These are phyloP conservation scores for Cutaneotrichosporon spelunceum DNA, from an alignment of 1,284 basidiomycete species.

Conservation along the genomic window DNA sequence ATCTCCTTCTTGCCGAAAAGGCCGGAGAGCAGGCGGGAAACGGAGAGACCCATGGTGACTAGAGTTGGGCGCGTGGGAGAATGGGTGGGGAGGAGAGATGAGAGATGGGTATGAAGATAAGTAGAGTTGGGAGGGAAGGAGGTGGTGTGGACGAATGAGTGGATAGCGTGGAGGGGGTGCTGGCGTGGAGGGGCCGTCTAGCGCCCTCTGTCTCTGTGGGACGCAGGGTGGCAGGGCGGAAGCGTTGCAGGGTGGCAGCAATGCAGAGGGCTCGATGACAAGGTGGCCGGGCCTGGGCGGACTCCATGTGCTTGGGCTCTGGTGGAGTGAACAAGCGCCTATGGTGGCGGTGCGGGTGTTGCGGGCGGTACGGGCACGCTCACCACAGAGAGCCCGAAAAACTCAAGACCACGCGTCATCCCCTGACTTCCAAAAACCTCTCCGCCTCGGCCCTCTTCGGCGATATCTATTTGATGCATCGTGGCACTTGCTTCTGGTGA, in stretches of 20 bases:
- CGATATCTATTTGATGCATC: not conserved
- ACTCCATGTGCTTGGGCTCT: not conserved
- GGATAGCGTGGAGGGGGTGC: slow-evolving; percentile 13
- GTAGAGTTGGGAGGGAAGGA: not conserved
- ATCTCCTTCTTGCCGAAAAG: slow-evolving; percentile 99
- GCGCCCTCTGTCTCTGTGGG: too few species aligned
- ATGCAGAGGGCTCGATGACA: too few species aligned
- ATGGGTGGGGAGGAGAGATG: slow-evolving; percentile 1
- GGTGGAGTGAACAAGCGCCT: too few species aligned
- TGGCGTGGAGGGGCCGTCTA: slow-evolving; percentile 4
- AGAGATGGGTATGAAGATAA: slow-evolving; percentile 3
- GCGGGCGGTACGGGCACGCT: not conserved
- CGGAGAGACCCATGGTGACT: slow-evolving; percentile 72
- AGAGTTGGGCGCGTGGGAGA: not conserved
- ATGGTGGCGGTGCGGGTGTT: too few species aligned
- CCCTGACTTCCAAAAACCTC: not conserved
- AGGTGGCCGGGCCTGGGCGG: too few species aligned
- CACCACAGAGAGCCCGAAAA: not conserved
- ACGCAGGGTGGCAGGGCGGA: not conserved
- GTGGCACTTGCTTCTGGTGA: not conserved
- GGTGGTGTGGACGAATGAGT: slow-evolving; percentile 5
- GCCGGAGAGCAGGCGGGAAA: slow-evolving; percentile 75
- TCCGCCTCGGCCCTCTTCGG: not conserved
- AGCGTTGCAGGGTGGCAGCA: not conserved
- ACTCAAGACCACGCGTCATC: not conserved